phyloP scores from a whole-genome alignment of 2,329 filamentous ascomycete species.

The Penicillium sp. region DNA sequence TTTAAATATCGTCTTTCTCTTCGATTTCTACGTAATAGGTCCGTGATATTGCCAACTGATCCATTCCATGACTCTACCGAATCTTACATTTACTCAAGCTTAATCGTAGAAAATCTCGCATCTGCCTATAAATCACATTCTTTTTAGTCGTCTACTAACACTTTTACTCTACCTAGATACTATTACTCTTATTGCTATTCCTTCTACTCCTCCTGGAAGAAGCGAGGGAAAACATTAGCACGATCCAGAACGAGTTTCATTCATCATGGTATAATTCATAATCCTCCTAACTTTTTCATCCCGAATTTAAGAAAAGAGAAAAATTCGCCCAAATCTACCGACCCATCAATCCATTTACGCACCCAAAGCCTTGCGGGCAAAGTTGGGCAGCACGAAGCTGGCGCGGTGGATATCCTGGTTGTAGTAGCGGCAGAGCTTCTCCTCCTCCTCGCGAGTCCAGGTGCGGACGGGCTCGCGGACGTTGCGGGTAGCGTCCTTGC shows the following conservation, averaged over 20 bases:
- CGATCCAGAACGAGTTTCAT: conserved; percentile 27
- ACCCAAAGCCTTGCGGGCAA: conserved; percentile 73
- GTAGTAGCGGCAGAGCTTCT: conserved; percentile 94
- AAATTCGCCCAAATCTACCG: not conserved
- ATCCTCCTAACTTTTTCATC: conserved; percentile 15
- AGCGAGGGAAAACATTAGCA: not conserved
- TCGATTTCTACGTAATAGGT: too few species aligned
- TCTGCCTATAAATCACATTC: too few species aligned
- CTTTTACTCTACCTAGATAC: too few species aligned
- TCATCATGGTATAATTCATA: conserved; percentile 24
- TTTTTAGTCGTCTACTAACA: too few species aligned
- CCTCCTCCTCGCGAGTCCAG: conserved; percentile 86
- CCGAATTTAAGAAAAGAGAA: not conserved
- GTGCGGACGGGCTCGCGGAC: conserved; percentile 80
- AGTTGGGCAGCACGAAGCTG: conserved; percentile 88
- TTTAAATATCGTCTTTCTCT: too few species aligned
- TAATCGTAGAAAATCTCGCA: too few species aligned
- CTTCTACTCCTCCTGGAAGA: too few species aligned
- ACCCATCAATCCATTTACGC: not conserved
- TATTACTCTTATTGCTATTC: too few species aligned
- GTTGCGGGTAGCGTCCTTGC: conserved; percentile 84
- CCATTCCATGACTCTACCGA: too few species aligned
- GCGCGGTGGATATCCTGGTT: conserved; percentile 96
- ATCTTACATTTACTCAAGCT: too few species aligned
- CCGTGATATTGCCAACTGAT: too few species aligned